Evolutionary conservation across 441 rosid species (phyloP), one percentile per base, ranked within the genome.

Genomic region (Erodium moschatum): DNA sequence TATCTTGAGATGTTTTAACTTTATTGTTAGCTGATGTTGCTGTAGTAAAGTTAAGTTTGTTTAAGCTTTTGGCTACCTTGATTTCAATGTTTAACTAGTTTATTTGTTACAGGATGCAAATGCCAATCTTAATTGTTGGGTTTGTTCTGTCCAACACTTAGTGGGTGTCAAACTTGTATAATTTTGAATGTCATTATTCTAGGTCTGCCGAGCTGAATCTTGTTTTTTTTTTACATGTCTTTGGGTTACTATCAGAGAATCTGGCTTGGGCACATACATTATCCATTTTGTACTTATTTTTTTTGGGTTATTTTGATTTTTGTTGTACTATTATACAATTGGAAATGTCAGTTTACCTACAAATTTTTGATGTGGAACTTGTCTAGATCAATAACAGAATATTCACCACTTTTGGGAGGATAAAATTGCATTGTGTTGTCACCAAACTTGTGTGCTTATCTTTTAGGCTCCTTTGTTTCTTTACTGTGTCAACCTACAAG

Each of bases 71-170:
- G 48, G 48, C 10, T 42, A 42, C 18, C 24, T 54, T 54, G 61
- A 16, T 54, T 16, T 54, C 61, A 54, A 18, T 54, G 61, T 54
- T 54, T 0, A 54, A 54, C 61, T 54, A n/a, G 61, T 54, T 54
- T 16, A 54, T 54, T 18, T 7, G 61, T 16, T 15, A 54, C 1
- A 16, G 11, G 5, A 18, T 8, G 20, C 60, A n/a, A 52, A 4
- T 52, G 60, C 9, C 19, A 15, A 16, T 16, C 60, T 16, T 52
- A 15, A 52, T 52, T 15, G 20, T 16, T 52, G 19, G 19, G 60
- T 18, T 52, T 52, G 15, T 52, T 52, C 60, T 15, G 18, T 15
- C 10, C 19, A 11, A 40, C 46, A 40, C 44, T 4, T 40, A 42
- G 6, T 18, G 21, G 60, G 60, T 15, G 19, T 52, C 20, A 15